Evolutionary conservation across 768 basidiomycete species (phyloP).

Genomic region (Tricholoma sp.): DNA sequence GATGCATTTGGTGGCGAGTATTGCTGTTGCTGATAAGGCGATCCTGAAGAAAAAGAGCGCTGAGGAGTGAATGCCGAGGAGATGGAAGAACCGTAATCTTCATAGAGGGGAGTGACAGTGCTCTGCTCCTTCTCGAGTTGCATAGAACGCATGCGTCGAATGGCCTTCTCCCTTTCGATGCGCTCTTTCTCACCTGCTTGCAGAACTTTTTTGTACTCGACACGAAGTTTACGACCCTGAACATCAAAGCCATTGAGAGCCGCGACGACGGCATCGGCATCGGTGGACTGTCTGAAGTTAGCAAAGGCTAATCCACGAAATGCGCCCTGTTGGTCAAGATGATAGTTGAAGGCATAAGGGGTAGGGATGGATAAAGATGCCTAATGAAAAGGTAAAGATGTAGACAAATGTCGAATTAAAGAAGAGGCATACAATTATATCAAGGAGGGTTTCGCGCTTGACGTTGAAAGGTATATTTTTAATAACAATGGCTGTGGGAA

Average conservation of each 20-base stretch:
- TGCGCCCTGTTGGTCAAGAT: constrained; percentile 91
- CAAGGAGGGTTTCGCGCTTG: constrained; percentile 91
- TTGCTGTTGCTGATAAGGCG: constrained; percentile 54
- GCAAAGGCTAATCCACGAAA: constrained; percentile 98
- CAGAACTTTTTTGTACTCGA: constrained; percentile 99
- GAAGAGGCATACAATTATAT: constrained; percentile 78
- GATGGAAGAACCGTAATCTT: constrained; percentile 68
- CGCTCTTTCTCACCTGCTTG: constrained; percentile 99
- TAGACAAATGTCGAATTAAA: constrained; percentile 7
- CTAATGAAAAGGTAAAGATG: constrained; percentile 33
- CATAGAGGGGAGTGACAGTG: constrained; percentile 49
- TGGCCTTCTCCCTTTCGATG: constrained; percentile 97
- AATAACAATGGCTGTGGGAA: constrained; percentile 98
- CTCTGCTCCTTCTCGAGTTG: constrained; percentile 84
- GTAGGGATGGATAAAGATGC: constrained; percentile 90
- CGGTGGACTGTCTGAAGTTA: constrained; percentile 87
- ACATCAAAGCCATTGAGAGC: constrained; percentile 96
- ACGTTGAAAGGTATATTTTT: constrained; percentile 99
- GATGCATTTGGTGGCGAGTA: constrained; percentile 64
- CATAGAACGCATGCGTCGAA: constrained; percentile 96
- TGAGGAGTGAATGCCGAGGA: constrained; percentile 61
- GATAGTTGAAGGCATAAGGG: constrained; percentile 99
- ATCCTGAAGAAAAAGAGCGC: constrained; percentile 65
- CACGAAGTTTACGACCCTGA: constrained; percentile 93
- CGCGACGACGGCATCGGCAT: constrained; percentile 93